Conservation (phyloP, 441 rosid genomes). For the Erodium chrysanthum region DNA sequence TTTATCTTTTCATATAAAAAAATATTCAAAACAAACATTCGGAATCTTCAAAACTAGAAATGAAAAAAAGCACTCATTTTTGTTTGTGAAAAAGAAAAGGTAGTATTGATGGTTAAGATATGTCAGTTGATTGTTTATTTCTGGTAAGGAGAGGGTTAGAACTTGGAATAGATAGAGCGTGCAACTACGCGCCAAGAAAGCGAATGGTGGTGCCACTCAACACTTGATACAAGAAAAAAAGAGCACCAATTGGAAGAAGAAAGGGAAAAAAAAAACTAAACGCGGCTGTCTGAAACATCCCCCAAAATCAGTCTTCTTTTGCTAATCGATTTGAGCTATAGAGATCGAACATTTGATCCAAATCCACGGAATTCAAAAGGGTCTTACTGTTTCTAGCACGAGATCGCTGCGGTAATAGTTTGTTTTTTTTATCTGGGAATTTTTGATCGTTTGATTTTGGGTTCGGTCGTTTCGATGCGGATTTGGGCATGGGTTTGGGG, state of each 20-base stretch:
- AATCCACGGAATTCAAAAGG: not conserved
- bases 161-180: not conserved
- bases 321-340: slow-evolving; percentile 2
- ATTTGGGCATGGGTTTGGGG: not conserved
- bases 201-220: not conserved
- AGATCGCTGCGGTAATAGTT: slow-evolving; percentile 4
- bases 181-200: not conserved
- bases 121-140: no score
- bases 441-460: not conserved
- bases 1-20: no score
- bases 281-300: slow-evolving; percentile 4
- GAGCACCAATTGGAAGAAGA: not conserved
- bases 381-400: not conserved
- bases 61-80: no score
- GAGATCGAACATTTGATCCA: not conserved
- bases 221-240: not conserved
- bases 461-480: not conserved
- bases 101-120: no score
- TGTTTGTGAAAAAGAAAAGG: no score
- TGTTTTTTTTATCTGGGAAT: not conserved
- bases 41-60: no score
- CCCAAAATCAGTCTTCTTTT: not conserved
- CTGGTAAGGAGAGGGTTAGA: not conserved
- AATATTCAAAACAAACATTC: no score
- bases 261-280: not conserved